phyloP scores from a whole-genome alignment of 169 alveolate species.

The Eimeria tenella region DNA sequence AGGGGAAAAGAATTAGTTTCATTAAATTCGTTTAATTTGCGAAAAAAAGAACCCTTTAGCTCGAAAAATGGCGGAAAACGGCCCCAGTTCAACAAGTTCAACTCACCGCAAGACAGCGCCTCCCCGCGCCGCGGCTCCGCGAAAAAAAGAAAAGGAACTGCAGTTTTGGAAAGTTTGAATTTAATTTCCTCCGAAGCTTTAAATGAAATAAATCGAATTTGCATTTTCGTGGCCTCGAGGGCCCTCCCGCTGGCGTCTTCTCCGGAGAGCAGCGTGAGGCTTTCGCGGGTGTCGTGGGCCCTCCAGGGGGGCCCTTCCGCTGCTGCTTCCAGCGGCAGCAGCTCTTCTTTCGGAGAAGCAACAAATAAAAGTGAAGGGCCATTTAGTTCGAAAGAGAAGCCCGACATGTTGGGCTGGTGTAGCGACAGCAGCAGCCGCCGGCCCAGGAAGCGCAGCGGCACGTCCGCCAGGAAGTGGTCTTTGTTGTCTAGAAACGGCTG shows the following conservation, averaged over 20 bases:
- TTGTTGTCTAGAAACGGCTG: slow-evolving; percentile 80
- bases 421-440: slow-evolving; percentile 82
- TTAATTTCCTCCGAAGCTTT: neutral
- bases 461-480: slow-evolving; percentile 80
- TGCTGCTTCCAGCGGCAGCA: slow-evolving; percentile 21
- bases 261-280: slow-evolving; percentile 16
- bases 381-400: slow-evolving; percentile 79
- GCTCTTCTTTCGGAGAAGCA: slow-evolving; percentile 80
- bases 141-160: slow-evolving; percentile 38
- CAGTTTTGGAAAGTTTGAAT: slow-evolving; percentile 13
- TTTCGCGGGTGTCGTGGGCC: slow-evolving; percentile 26
- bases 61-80: no score
- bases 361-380: slow-evolving; percentile 83
- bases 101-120: slow-evolving; percentile 47
- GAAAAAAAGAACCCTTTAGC: neutral
- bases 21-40: neutral
- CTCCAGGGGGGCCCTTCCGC: slow-evolving; percentile 18
- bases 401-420: slow-evolving; percentile 1
- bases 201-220: neutral
- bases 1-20: neutral
- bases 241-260: slow-evolving; percentile 11
- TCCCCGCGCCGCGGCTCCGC: slow-evolving; percentile 5
- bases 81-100: neutral
- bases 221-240: neutral
- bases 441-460: slow-evolving; percentile 83